These are phyloP conservation scores for Suillus variegatus DNA, from an alignment of 768 basidiomycete species.

Conservation along the genomic window DNA sequence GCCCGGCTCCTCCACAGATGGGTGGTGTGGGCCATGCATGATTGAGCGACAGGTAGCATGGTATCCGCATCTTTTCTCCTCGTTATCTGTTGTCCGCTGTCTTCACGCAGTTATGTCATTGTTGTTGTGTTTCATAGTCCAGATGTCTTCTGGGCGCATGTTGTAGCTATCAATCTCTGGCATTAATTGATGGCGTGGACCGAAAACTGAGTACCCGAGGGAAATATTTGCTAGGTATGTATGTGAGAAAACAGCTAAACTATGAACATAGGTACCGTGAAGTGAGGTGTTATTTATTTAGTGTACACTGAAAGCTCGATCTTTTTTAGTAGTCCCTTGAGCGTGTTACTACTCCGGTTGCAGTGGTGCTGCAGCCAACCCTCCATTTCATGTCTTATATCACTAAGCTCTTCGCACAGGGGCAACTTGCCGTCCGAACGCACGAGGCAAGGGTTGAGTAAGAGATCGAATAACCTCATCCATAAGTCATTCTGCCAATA, in stretches of 20 bases:
- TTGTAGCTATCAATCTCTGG: slow-evolving; percentile 7
- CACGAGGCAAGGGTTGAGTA: slow-evolving; percentile 79
- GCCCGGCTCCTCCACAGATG: slow-evolving; percentile 73
- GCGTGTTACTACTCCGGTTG: slow-evolving; percentile 76
- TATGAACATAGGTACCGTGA: background rate
- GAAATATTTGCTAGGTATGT: background rate
- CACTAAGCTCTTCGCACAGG: slow-evolving; percentile 64
- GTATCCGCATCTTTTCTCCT: slow-evolving; percentile 5
- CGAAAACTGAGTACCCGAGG: background rate
- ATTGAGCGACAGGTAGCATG: slow-evolving; percentile 14
- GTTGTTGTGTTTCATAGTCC: slow-evolving; percentile 7
- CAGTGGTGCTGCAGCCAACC: slow-evolving; percentile 84
- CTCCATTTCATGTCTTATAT: slow-evolving; percentile 81
- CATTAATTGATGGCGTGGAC: slow-evolving; percentile 3
- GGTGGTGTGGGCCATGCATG: slow-evolving; percentile 68
- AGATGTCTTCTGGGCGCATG: background rate
- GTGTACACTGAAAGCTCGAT: slow-evolving; percentile 57
- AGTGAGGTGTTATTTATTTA: slow-evolving; percentile 19
- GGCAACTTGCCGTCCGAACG: slow-evolving; percentile 65
- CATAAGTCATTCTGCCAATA: slow-evolving; percentile 95
- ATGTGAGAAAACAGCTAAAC: background rate
- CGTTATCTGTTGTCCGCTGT: slow-evolving; percentile 5
- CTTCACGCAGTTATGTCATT: slow-evolving; percentile 3
- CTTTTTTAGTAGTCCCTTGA: slow-evolving; percentile 84
- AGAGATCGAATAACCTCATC: slow-evolving; percentile 77